phyloP scores from a whole-genome alignment of 768 basidiomycete species.

The Leccinellum luteum region DNA sequence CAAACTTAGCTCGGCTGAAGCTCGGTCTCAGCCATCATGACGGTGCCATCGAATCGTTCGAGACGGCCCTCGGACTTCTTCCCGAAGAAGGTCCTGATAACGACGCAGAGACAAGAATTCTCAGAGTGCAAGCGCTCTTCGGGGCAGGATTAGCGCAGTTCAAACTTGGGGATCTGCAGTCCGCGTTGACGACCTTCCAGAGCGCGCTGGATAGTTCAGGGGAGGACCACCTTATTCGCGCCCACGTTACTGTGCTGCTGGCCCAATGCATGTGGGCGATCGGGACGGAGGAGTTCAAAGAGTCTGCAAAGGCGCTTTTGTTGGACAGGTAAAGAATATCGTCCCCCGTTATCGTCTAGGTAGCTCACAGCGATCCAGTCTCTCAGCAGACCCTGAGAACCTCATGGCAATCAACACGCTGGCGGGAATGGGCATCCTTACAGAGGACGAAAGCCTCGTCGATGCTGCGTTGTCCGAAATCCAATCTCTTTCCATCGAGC shows the following conservation, averaged over 20 bases:
- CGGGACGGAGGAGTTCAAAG: constrained; percentile 70
- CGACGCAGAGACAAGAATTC: constrained; percentile 33
- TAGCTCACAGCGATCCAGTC: constrained; percentile 44
- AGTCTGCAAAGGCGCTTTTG: constrained; percentile 73
- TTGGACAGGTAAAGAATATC: constrained; percentile 67
- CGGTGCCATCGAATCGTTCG: constrained; percentile 66
- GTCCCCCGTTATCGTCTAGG: background rate
- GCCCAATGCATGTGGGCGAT: constrained; percentile 84
- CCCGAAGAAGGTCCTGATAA: constrained; percentile 42
- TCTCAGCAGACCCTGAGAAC: constrained; percentile 75
- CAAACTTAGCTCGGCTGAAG: constrained; percentile 75
- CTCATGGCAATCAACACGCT: constrained; percentile 78
- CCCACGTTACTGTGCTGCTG: constrained; percentile 76
- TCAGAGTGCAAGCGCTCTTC: constrained; percentile 65
- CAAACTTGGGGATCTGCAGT: constrained; percentile 57
- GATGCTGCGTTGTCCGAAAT: constrained; percentile 88
- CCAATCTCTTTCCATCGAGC: constrained; percentile 62
- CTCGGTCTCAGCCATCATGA: constrained; percentile 58
- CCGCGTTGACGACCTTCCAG: constrained; percentile 68
- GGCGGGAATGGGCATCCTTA: constrained; percentile 86
- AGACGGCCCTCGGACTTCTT: constrained; percentile 69
- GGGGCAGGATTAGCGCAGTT: constrained; percentile 73
- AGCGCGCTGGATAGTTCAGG: constrained; percentile 55
- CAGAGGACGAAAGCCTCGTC: constrained; percentile 71
- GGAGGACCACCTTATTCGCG: constrained; percentile 47